These are phyloP conservation scores for Cyclotella baltica DNA, from an alignment of 108 stramenopile genomes.

Conservation along the genomic window DNA sequence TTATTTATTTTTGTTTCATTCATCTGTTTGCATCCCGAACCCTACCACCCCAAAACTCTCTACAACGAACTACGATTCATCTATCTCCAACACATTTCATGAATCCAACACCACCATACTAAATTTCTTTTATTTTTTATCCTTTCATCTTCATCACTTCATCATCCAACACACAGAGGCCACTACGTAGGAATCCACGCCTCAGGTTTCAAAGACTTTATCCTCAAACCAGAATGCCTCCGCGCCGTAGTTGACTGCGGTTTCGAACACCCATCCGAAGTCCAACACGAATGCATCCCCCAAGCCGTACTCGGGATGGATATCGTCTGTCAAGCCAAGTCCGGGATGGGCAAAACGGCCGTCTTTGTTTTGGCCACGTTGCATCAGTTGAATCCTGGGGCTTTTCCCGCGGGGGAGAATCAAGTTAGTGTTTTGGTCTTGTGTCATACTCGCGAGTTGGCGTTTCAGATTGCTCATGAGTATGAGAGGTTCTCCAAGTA, in stretches of 20 bases:
- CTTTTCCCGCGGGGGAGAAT: conserved; percentile 70
- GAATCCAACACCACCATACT: conserved; percentile 32
- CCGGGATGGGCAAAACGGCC: conserved; percentile 99
- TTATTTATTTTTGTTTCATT: conserved; percentile 8
- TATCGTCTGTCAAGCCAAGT: conserved; percentile 99
- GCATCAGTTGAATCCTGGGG: conserved; percentile 88
- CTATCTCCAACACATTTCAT: neutral
- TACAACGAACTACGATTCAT: neutral
- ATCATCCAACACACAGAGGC: conserved; percentile 91
- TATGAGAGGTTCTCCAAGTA: conserved; percentile 99
- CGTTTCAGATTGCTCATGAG: conserved; percentile 99
- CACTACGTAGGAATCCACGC: conserved; percentile 99
- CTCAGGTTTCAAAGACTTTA: conserved; percentile 98
- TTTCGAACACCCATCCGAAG: conserved; percentile 99
- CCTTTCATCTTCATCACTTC: conserved; percentile 8
- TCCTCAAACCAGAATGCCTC: conserved; percentile 98
- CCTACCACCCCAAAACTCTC: conserved; percentile 3
- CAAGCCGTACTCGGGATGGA: conserved; percentile 99
- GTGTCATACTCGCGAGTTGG: conserved; percentile 99
- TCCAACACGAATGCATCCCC: conserved; percentile 99
- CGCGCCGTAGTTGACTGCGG: conserved; percentile 99
- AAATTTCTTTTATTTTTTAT: conserved; percentile 11
- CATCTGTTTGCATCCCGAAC: neutral
- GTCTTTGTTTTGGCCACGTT: conserved; percentile 99
- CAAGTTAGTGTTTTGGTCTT: conserved; percentile 94